phyloP scores from a whole-genome alignment of 2,329 filamentous ascomycete species.

The Furcasterigmium sp. region DNA sequence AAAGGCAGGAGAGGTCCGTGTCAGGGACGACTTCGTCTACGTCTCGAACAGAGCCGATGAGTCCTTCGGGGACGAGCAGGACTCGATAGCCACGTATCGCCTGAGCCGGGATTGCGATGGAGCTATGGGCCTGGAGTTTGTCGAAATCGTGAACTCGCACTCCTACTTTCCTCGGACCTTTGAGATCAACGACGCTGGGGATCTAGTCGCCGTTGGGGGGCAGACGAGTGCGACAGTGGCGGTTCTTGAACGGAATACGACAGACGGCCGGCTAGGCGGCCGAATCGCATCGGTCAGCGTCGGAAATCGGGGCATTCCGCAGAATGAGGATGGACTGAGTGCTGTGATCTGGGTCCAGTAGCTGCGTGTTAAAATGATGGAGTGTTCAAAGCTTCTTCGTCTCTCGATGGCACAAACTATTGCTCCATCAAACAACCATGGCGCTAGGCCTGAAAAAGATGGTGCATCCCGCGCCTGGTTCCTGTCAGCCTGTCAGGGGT shows the following conservation, averaged over 20 bases:
- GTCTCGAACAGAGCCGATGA: slow-evolving; percentile 58
- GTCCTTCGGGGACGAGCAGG: slow-evolving; percentile 46
- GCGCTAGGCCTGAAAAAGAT: too few species aligned
- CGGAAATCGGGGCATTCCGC: slow-evolving; percentile 29
- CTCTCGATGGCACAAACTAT: too few species aligned
- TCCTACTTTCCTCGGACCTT: slow-evolving; percentile 60
- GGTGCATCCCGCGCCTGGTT: too few species aligned
- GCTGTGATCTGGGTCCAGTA: slow-evolving; percentile 43
- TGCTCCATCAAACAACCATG: too few species aligned
- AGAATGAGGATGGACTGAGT: slow-evolving; percentile 42
- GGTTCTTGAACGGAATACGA: slow-evolving; percentile 48
- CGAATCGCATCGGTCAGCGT: slow-evolving; percentile 34
- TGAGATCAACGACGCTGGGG: slow-evolving; percentile 52
- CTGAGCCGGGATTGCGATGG: slow-evolving; percentile 19
- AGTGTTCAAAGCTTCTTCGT: too few species aligned
- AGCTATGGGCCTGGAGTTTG: slow-evolving; percentile 37
- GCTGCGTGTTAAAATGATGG: slow-evolving; percentile 23
- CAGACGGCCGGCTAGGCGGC: slow-evolving; percentile 49
- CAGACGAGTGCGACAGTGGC: slow-evolving; percentile 55
- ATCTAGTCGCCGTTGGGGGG: slow-evolving; percentile 57
- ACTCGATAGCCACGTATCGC: slow-evolving; percentile 49
- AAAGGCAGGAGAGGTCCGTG: slow-evolving; percentile 50
- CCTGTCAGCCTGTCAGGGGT: too few species aligned
- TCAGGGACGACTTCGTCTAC: slow-evolving; percentile 51
- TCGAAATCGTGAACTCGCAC: slow-evolving; percentile 50